Percentiles rank a stretch among this genome's conserved stretches.
These are phyloP conservation scores for Oxytropis ochrocephala DNA, from an alignment of 306 rosid species.

Conservation along the genomic window DNA sequence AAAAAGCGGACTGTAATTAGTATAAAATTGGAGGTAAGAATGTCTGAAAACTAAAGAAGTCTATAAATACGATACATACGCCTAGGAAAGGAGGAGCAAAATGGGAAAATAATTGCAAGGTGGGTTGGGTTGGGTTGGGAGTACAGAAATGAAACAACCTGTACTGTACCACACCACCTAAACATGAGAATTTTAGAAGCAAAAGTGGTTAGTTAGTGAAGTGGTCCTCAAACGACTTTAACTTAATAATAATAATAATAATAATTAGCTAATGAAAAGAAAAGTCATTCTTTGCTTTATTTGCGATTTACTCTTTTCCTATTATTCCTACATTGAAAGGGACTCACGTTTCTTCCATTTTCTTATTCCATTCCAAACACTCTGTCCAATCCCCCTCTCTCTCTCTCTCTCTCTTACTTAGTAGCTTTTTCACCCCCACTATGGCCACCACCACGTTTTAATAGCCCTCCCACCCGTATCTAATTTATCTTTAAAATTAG, in stretches of 20 bases:
- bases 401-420: no score
- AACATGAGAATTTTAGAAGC: slow-evolving; percentile 10
- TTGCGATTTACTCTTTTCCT: background rate
- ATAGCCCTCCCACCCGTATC: background rate
- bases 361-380: slow-evolving; percentile 11
- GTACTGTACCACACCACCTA: slow-evolving; percentile 28
- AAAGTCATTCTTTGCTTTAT: background rate
- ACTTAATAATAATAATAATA: no score
- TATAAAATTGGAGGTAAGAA: no score
- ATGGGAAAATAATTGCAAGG: no score
- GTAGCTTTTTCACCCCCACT: slow-evolving; percentile 15
- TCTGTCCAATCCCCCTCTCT: background rate
- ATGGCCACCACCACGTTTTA: background rate
- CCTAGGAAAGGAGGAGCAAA: no score
- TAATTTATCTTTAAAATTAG: background rate
- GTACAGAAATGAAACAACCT: slow-evolving; percentile 11
- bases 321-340: slow-evolving; percentile 27
- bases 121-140: no score
- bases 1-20: no score
- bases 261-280: background rate
- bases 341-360: slow-evolving; percentile 13
- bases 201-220: background rate
- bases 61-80: no score
- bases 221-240: slow-evolving; percentile 26
- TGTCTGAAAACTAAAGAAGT: no score